Conservation (phyloP, 192 early-diverging fungal genomes). For the Coemansia sp. region DNA sequence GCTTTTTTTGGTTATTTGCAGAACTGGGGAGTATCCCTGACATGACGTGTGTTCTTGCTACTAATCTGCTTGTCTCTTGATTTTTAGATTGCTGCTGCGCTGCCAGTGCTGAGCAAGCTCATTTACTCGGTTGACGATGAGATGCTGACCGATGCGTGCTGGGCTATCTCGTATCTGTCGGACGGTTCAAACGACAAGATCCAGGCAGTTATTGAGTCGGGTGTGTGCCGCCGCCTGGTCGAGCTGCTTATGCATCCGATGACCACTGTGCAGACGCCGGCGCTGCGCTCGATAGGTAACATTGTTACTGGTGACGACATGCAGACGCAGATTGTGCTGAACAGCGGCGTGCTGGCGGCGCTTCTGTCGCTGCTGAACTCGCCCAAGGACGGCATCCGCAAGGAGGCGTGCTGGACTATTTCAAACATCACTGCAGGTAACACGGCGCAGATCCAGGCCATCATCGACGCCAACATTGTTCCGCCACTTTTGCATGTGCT, state of each 20-base stretch:
- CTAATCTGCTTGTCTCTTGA: conserved; percentile 5
- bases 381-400: conserved; percentile 93
- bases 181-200: conserved; percentile 98
- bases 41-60: neutral
- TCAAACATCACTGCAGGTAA: conserved; percentile 99
- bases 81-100: conserved; percentile 77
- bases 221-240: conserved; percentile 90
- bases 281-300: conserved; percentile 95
- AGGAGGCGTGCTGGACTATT: conserved; percentile 99
- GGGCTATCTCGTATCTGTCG: conserved; percentile 99
- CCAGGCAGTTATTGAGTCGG: conserved; percentile 94
- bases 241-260: conserved; percentile 88
- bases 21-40: too few species aligned
- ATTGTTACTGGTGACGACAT: conserved; percentile 98
- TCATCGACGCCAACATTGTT: conserved; percentile 94
- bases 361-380: conserved; percentile 80
- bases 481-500: conserved; percentile 88
- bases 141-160: conserved; percentile 97
- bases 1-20: conserved; percentile 48
- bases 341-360: conserved; percentile 80
- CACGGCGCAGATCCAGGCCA: conserved; percentile 86
- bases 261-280: conserved; percentile 92
- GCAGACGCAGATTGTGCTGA: conserved; percentile 95
- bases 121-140: conserved; percentile 92
- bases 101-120: conserved; percentile 87